phyloP scores from a whole-genome alignment of 106 monocot species.

The Allium fistulosum region DNA sequence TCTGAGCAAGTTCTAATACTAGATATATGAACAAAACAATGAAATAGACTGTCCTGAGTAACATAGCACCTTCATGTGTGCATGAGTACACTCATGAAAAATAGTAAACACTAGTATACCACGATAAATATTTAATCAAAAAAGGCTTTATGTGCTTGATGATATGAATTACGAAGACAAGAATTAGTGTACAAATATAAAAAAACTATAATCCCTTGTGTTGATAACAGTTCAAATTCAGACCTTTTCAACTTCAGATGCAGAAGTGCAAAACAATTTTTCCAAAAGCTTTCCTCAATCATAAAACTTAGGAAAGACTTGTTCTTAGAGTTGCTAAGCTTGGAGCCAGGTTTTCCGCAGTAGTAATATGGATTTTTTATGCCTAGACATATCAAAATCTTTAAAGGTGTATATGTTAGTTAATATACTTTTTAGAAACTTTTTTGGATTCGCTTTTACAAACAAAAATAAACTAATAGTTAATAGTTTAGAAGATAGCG shows the following conservation, averaged over 20 bases:
- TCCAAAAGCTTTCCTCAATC: slow-evolving; percentile 14
- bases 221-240: slow-evolving; percentile 12
- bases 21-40: too few species aligned
- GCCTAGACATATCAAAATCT: slow-evolving; percentile 15
- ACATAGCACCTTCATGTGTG: too few species aligned
- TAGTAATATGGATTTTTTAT: slow-evolving; percentile 4
- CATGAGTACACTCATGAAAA: too few species aligned
- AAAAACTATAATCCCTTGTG: slow-evolving; percentile 4
- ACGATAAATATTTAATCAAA: too few species aligned
- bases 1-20: too few species aligned
- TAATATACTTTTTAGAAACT: not conserved
- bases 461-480: too few species aligned
- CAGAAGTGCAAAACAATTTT: slow-evolving; percentile 13
- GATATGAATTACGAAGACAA: too few species aligned
- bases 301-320: slow-evolving; percentile 13
- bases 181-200: too few species aligned
- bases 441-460: not conserved
- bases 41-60: too few species aligned
- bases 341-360: slow-evolving; percentile 9
- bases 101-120: too few species aligned
- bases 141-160: too few species aligned
- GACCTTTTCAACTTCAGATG: slow-evolving; percentile 10
- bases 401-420: not conserved
- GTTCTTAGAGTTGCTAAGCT: slow-evolving; percentile 7
- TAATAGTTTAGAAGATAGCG: too few species aligned